Evolutionary conservation across 306 rosid species (phyloP), one percentile per base, ranked within the genome.

Genomic region (Quercus aquifolioides): DNA sequence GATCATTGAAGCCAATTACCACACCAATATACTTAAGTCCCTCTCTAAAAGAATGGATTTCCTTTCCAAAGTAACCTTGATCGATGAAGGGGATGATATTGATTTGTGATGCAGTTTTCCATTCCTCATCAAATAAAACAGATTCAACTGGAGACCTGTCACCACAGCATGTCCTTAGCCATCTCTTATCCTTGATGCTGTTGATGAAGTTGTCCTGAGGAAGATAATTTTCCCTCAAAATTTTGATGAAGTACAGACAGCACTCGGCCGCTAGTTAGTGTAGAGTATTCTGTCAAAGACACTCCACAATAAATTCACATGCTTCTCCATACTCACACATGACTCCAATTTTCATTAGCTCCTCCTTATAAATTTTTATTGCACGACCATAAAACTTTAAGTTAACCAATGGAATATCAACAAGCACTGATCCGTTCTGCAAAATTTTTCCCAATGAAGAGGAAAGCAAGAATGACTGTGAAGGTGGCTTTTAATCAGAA

Each of bases 391-490:
- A 93, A 79, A 78, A 88, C 3, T 6, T 63, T 46, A 57, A 63
- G 78, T 93, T 97, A 77, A 91, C 73, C 70, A 87, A 81, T 4
- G 97, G 92, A 63, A 94, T 88, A 74, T 94, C 97, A 28, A 89
- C 94, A 71, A 88, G 89, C 51, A 49, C 76, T 1, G 91, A 90
- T 56, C 86, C 90, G 25, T 38, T 31, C 33, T 31, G 33, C 33
- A 31, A 31, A 31, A 30, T 4, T 31, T 31, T 31, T 31, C 33
- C 33, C 33, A 31, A 31, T 35, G 43, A 38, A 38, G 9, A 6
- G 43, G 10, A 38, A 38, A 38, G 43, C 43, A 38, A 6, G 43
- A 38, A 38, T 38, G 0, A 38, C 9, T 38, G 43, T 38, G 43
- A 38, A 38, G 43, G 97, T 38, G 94, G 89, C 75, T 86, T 86